A percentile compares a stretch with the other conserved stretches of the same genome.
Conservation (phyloP, 768 basidiomycete genomes). For the Termitomyces sp. region DNA sequence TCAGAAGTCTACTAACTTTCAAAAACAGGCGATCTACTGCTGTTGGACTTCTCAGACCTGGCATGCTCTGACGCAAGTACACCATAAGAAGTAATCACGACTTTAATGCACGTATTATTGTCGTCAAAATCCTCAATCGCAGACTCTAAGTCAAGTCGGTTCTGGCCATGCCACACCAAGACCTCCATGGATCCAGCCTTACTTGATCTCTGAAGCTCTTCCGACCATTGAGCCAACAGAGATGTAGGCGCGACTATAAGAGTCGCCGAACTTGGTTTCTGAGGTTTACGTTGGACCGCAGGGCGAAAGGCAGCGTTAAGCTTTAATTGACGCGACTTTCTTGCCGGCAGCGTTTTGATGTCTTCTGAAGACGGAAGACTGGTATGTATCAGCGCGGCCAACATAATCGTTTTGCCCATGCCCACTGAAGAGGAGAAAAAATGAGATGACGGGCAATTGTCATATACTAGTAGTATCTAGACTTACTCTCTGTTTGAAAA, state of each 20-base stretch:
- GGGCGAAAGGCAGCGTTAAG: slow-evolving; percentile 61
- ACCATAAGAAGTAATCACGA: slow-evolving; percentile 92
- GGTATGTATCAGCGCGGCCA: slow-evolving; percentile 83
- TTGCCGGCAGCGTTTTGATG: slow-evolving; percentile 18
- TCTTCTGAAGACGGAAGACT: slow-evolving; percentile 47
- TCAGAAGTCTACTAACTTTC: slow-evolving; percentile 43
- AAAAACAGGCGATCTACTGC: slow-evolving; percentile 52
- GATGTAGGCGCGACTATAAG: slow-evolving; percentile 92
- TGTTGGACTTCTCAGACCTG: slow-evolving; percentile 51
- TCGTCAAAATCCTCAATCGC: slow-evolving; percentile 51
- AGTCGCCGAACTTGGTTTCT: slow-evolving; percentile 51
- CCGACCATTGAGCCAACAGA: slow-evolving; percentile 88
- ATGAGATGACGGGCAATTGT: slow-evolving; percentile 1
- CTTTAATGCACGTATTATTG: slow-evolving; percentile 46
- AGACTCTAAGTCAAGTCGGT: slow-evolving; percentile 66
- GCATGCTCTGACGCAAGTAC: slow-evolving; percentile 85
- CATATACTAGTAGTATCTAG: not conserved
- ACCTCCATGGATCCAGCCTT: slow-evolving; percentile 60
- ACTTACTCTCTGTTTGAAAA: slow-evolving; percentile 17
- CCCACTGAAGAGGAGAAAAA: slow-evolving; percentile 54
- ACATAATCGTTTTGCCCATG: slow-evolving; percentile 95
- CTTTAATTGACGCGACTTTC: slow-evolving; percentile 51
- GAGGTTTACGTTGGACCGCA: slow-evolving; percentile 24
- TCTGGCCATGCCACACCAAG: slow-evolving; percentile 85
- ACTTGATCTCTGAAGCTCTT: slow-evolving; percentile 84